Percentiles rank a stretch among this genome's conserved stretches.
Conservation (phyloP, 148 eudicot species). For the Silene uniflora region DNA sequence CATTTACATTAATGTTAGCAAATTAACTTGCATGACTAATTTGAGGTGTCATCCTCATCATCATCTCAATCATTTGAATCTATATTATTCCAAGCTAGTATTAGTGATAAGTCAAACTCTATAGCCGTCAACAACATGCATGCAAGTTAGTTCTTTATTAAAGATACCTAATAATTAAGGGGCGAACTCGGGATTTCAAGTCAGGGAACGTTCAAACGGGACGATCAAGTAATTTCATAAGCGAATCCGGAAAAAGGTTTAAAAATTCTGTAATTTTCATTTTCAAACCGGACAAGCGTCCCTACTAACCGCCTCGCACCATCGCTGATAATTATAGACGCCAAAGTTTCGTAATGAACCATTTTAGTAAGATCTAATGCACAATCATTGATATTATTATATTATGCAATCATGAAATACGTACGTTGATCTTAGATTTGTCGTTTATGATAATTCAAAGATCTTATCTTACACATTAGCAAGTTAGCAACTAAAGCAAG, state of each 20-base stretch:
- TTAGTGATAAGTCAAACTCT: slow-evolving; percentile 3
- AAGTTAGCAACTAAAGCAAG: too few species aligned
- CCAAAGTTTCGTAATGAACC: neutral
- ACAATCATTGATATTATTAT: neutral
- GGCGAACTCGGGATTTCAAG: too few species aligned
- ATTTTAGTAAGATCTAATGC: neutral
- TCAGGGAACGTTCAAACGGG: too few species aligned
- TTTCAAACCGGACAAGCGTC: too few species aligned
- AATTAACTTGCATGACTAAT: neutral
- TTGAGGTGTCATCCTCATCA: neutral
- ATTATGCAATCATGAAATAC: neutral
- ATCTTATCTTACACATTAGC: neutral
- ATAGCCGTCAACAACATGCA: neutral
- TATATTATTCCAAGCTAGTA: neutral
- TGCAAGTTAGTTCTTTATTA: too few species aligned
- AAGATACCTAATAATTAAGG: too few species aligned
- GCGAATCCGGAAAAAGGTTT: too few species aligned
- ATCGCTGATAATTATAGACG: neutral
- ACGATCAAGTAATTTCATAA: too few species aligned
- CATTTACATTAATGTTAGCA: neutral
- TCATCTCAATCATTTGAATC: neutral
- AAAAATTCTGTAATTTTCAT: too few species aligned
- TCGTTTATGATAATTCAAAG: neutral
- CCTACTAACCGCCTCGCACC: too few species aligned
- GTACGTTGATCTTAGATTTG: neutral